Evolutionary conservation across 768 basidiomycete species (phyloP).

Genomic region (Mrakia hoshinonis): DNA sequence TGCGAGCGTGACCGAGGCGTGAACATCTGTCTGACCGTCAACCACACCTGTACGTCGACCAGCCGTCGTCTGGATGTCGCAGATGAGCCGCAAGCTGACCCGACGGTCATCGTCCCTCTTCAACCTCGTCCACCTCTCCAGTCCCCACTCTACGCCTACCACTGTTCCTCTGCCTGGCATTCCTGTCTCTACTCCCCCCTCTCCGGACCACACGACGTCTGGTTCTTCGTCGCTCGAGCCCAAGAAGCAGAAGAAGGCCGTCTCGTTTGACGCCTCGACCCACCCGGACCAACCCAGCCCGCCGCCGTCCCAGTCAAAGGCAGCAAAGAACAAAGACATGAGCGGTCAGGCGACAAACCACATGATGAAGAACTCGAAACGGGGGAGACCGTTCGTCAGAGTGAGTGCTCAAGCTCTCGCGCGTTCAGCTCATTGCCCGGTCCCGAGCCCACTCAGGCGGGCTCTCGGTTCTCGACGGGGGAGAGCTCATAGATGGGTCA

Average conservation of each 20-base stretch:
- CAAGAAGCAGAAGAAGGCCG: background rate
- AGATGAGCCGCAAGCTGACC: too few relatives aligned
- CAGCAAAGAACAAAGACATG: background rate
- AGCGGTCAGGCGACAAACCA: conserved; percentile 43
- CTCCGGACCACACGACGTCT: background rate
- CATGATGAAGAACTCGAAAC: conserved; percentile 98
- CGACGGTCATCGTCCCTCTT: background rate
- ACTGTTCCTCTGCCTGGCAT: too few relatives aligned
- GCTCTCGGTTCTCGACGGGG: background rate
- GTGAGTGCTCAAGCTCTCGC: too few relatives aligned
- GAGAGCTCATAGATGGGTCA: too few relatives aligned
- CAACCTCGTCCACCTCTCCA: background rate
- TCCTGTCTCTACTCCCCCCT: background rate
- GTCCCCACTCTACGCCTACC: background rate
- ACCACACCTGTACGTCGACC: background rate
- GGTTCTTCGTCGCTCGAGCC: background rate
- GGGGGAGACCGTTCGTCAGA: conserved; percentile 88
- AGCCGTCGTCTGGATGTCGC: too few relatives aligned
- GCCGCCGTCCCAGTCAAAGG: background rate
- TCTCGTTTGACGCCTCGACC: background rate
- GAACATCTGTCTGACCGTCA: background rate
- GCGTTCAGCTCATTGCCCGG: too few relatives aligned
- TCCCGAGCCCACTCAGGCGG: background rate
- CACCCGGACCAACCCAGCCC: background rate
- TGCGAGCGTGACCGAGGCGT: too few relatives aligned